Base-by-base conservation (phyloP, 805 yeast species). In the Teunomyces barrocoloradensis region DNA sequence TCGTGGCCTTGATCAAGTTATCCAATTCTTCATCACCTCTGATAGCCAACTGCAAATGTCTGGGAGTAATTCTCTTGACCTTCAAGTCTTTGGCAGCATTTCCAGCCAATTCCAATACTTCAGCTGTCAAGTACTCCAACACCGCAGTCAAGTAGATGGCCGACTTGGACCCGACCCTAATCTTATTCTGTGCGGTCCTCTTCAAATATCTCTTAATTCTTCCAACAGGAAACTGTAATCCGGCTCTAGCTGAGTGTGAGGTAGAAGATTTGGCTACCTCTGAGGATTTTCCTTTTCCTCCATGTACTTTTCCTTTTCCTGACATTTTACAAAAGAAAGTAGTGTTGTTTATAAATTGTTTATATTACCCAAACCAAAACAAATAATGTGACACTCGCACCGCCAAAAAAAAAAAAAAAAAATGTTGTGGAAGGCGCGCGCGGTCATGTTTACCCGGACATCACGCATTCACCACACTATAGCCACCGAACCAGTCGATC, bases 131-230 rank as follows among this genome's bases (percentile, higher is more conserved):
- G 42, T 62, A 62, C 42, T 62, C 66, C 52, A 62, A 60, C 35
- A 62, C 66, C 0, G 66, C 66, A 13, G 66, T 61, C 53, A 62
- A 58, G 55, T 62, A 62, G 46, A 62, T 92, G 43, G 99, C 98
- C 37, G 97, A 78, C 71, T 72, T 85, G 71, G 68, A 87, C 49
- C 96, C 96, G 42, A 89, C 95, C 68, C 96, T 70, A 54, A 80
- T 72, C 58, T 79, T 80, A 71, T 88, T 89, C 66, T 89, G 94
- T 17, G 96, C 96, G 55, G 86, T 88, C 69, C 79, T 85, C 77
- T 91, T 92, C 70, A 94, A 78, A 68, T 90, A 92, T 77, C 99
- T 84, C 81, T 94, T 92, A 60, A 94, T 90, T 85, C 99, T 89
- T 51, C 99, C 99, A 33, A 95, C 98, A 43, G 99, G 99, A 75